Evolutionary conservation across 1,284 basidiomycete genomes (phyloP), one percentile per base, ranked within the genome.

Genomic region (Cryptococcus sp.): DNA sequence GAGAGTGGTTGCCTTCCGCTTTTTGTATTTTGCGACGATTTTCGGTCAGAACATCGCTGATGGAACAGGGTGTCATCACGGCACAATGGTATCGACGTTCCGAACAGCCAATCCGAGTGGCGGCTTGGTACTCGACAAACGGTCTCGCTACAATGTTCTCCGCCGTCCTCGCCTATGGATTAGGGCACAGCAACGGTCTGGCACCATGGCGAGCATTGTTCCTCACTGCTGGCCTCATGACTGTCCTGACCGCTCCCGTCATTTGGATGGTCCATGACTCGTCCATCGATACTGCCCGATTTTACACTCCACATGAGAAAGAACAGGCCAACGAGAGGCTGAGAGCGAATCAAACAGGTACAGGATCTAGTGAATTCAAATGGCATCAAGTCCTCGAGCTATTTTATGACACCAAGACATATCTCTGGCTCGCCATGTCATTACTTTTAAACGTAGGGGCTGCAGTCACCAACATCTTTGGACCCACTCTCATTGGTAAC

Each of bases 341-440:
- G 18, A 43, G 56, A 14, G 52, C 45, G 18, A 60, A 60, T 46
- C 39, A 56, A 28, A 56, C 55, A 11, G 57, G 57, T 2, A 46
- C 46, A 7, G 57, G 48, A 14, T 46, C 48, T 34, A 31, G 45
- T 42, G 52, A 49, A n/a, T 57, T 41, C 39, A 75, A 76, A 52
- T 66, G 65, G 66, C 13, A 45, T 11, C 77, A 78, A 34, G 59
- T 72, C n/a, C 37, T 42, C 7, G 77, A 78, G 51, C 56, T 71
- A 16, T 61, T 72, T 41, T 61, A 64, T 50, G 72, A 75, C 49
- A 61, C 65, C 48, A 74, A 75, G 55, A 63, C 70, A 0, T 75
- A 65, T 52, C 60, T 76, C 14, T 76, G 63, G 59, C 50, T 76
- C 41, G 56, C 52, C 19, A 68, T 76, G 51, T 56, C 72, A 10